Evolutionary conservation across 306 rosid species (phyloP).

Genomic region (Cucumis hystrix): DNA sequence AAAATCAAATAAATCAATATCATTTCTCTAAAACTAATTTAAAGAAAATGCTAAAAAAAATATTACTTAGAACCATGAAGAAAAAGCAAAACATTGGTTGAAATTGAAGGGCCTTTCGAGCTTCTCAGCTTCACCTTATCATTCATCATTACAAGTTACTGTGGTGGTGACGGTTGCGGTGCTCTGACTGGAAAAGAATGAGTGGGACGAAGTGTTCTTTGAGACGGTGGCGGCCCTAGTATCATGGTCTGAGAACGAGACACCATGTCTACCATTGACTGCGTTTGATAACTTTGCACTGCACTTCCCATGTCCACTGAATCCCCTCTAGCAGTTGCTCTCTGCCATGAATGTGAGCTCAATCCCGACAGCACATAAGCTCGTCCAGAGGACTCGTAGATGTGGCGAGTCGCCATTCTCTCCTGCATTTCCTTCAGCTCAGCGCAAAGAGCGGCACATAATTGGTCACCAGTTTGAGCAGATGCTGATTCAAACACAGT

Average conservation of each 20-base stretch:
- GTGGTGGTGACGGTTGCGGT: not conserved
- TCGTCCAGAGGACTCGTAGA: constrained; percentile 78
- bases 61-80: not conserved
- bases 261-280: constrained; percentile 83
- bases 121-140: not conserved
- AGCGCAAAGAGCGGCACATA: constrained; percentile 48
- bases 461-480: constrained; percentile 43
- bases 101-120: not conserved
- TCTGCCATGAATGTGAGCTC: constrained; percentile 88
- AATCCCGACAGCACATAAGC: constrained; percentile 81
- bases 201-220: not conserved
- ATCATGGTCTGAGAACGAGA: constrained; percentile 29
- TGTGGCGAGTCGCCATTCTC: constrained; percentile 65
- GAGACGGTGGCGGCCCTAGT: not conserved
- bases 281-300: constrained; percentile 67
- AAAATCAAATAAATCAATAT: not conserved
- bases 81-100: not conserved
- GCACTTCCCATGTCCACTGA: constrained; percentile 58
- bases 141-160: not conserved
- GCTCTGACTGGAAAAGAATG: not conserved
- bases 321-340: constrained; percentile 94
- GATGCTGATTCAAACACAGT: constrained; percentile 49
- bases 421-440: constrained; percentile 91
- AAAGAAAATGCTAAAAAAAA: not conserved
- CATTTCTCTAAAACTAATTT: not conserved